A percentile compares a stretch with the other conserved stretches of the same genome.
Evolutionary conservation across 2,329 filamentous ascomycete genomes (phyloP).

Genomic region (Microdochium bolleyi): DNA sequence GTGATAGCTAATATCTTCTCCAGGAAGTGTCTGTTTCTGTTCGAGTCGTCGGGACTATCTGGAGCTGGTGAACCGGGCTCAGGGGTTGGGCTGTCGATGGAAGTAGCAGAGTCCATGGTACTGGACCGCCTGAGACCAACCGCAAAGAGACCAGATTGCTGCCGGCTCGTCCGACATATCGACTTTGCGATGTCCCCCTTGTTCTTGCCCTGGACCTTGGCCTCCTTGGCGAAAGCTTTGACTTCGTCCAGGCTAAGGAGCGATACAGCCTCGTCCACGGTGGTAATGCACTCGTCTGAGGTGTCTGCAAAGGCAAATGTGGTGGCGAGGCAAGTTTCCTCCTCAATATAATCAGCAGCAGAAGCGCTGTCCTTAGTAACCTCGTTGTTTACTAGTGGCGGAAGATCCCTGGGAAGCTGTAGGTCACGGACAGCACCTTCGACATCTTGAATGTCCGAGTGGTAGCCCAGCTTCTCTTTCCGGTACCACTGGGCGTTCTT

Average conservation of each 20-base stretch:
- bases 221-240: slow-evolving; percentile 75
- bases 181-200: slow-evolving; percentile 72
- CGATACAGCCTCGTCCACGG: slow-evolving; percentile 74
- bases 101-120: slow-evolving; percentile 45
- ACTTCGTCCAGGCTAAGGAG: slow-evolving; percentile 83
- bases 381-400: slow-evolving; percentile 19
- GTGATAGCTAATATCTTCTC: slow-evolving; percentile 69
- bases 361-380: slow-evolving; percentile 7
- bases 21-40: slow-evolving; percentile 67
- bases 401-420: slow-evolving; percentile 50
- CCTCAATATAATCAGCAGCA: slow-evolving; percentile 22
- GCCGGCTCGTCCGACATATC: slow-evolving; percentile 65
- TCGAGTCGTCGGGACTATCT: slow-evolving; percentile 32
- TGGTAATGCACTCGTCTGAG: slow-evolving; percentile 65
- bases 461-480: slow-evolving; percentile 67
- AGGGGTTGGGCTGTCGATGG: slow-evolving; percentile 32
- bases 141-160: slow-evolving; percentile 68
- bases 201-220: slow-evolving; percentile 78
- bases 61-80: slow-evolving; percentile 20
- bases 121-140: slow-evolving; percentile 58
- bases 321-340: slow-evolving; percentile 38
- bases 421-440: slow-evolving; percentile 56
- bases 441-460: slow-evolving; percentile 74
- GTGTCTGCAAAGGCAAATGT: slow-evolving; percentile 73
- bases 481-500: slow-evolving; percentile 92